A percentile compares a stretch with the other conserved stretches of the same genome.
Conservation (phyloP, 164 flowering plant species). For the Stephania cephalantha region DNA sequence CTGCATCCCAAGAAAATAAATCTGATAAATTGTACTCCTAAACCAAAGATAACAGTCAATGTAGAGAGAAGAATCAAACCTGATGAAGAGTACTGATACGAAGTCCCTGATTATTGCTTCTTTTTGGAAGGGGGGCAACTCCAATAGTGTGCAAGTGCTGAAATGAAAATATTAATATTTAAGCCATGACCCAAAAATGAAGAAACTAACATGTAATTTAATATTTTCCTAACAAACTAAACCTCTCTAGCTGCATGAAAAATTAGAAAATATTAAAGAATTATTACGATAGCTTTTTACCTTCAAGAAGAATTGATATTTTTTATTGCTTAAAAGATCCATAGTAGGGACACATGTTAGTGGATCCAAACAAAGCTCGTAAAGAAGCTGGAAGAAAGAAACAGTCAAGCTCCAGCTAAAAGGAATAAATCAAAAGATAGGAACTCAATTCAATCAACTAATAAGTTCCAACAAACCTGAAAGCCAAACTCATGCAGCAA, state of each 20-base stretch:
- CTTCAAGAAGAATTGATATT: slow-evolving; percentile 83
- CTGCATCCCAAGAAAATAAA: not conserved
- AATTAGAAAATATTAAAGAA: not conserved
- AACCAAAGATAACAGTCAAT: not conserved
- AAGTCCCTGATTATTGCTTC: slow-evolving; percentile 64
- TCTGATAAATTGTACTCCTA: not conserved
- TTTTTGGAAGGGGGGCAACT: slow-evolving; percentile 83
- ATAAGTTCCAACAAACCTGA: slow-evolving; percentile 48
- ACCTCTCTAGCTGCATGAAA: not conserved
- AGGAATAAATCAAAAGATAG: not conserved
- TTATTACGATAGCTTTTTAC: slow-evolving; percentile 23
- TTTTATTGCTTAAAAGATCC: slow-evolving; percentile 71
- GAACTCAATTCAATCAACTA: not conserved
- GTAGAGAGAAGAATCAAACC: slow-evolving; percentile 31
- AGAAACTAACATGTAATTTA: not conserved
- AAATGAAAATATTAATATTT: slow-evolving; percentile 4
- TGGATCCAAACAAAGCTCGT: slow-evolving; percentile 85
- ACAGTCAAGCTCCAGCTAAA: slow-evolving; percentile 9
- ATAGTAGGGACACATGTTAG: slow-evolving; percentile 70
- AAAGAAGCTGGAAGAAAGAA: slow-evolving; percentile 61
- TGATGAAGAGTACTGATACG: slow-evolving; percentile 96
- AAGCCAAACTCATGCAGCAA: slow-evolving; percentile 89
- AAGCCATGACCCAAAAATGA: not conserved
- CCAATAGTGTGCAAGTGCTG: slow-evolving; percentile 86
- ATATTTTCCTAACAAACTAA: not conserved